Evolutionary conservation across 495 filamentous ascomycete species (phyloP), one percentile per base, ranked within the genome.

Genomic region (Hyaloscypha hepaticicola): DNA sequence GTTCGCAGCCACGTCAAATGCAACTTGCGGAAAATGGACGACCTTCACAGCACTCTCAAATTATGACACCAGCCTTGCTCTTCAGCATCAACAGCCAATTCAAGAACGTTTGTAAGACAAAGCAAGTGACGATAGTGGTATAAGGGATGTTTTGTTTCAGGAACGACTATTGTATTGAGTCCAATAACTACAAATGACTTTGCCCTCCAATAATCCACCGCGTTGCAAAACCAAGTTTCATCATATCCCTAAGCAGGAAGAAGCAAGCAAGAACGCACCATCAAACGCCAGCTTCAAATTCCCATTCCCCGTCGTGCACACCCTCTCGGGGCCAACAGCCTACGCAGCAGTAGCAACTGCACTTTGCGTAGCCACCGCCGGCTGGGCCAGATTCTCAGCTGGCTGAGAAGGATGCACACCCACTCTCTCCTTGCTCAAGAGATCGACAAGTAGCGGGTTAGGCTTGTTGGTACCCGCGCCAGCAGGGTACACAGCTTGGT

Each of bases 351-450:
- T 21, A 53, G 50, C 50, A 27, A 53, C 50, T 4, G 21, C 26
- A 5, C 26, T 26, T 7, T 33, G n/a, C 8, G 14, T 21, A n/a
- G 5, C 53, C 22, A 28, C 8, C 8, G 66, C 66, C 48, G 66
- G 59, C n/a, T 53, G 65, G 26, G 55, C 55, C 24, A 68, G 12
- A 29, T 63, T 64, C 55, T 63, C 79, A 59, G 74, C 72, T 45
- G 79, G 70, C 69, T 83, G 83, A 65, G 84, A 76, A 27, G 91
- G 91, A 73, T 86, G 85, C 29, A 98, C 95, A 70, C 90, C 95
- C 22, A 98, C 93, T 64, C 95, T 85, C 83, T 97, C 93, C 83
- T 95, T 96, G 74, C 87, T 85, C 70, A 99, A 78, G 50, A 98
- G 86, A 72, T 98, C 95, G 48, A 96, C 88, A 75, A 98, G 81